A percentile compares a stretch with the other conserved stretches of the same genome.
Conservation (phyloP, 2,329 filamentous ascomycete genomes). For the Diplodia corticola region DNA sequence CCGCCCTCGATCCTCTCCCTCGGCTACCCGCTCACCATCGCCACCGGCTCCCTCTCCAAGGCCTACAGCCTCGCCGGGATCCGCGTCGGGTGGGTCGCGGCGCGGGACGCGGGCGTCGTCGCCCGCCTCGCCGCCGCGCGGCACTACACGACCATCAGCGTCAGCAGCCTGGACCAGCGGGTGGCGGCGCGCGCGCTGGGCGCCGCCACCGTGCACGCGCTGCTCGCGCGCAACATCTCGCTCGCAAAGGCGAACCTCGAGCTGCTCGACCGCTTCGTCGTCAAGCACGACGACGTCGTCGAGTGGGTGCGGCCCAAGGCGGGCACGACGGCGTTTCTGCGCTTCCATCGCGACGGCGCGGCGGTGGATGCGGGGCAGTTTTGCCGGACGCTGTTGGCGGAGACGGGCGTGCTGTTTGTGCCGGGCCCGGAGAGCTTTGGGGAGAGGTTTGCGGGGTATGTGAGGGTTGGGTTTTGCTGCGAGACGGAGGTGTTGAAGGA, state of each 20-base stretch:
- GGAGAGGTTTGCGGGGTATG: conserved; percentile 68
- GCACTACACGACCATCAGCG: conserved; percentile 84
- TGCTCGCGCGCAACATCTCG: conserved; percentile 64
- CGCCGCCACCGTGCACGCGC: conserved; percentile 60
- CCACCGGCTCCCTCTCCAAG: conserved; percentile 82
- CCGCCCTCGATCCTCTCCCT: conserved; percentile 71
- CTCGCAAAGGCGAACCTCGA: conserved; percentile 68
- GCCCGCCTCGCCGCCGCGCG: conserved; percentile 64
- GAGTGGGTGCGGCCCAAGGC: conserved; percentile 74
- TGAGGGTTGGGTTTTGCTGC: conserved; percentile 75
- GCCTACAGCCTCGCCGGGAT: conserved; percentile 81
- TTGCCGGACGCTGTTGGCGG: conserved; percentile 66
- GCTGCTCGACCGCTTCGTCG: conserved; percentile 67
- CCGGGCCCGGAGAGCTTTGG: conserved; percentile 77
- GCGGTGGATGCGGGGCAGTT: conserved; percentile 72
- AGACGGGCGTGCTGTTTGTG: conserved; percentile 71
- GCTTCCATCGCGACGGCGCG: conserved; percentile 62
- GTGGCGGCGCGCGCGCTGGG: conserved; percentile 75
- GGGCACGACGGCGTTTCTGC: conserved; percentile 77
- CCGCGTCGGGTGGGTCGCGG: conserved; percentile 79
- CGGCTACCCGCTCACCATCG: conserved; percentile 69
- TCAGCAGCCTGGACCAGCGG: conserved; percentile 78
- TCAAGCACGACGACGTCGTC: conserved; percentile 62
- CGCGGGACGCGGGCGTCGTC: conserved; percentile 62
- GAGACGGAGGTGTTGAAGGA: conserved; percentile 68